A percentile compares a stretch with the other conserved stretches of the same genome.
phyloP scores from a whole-genome alignment of 352 stramenopile genomes.

The Globisporangium paroecandrum region DNA sequence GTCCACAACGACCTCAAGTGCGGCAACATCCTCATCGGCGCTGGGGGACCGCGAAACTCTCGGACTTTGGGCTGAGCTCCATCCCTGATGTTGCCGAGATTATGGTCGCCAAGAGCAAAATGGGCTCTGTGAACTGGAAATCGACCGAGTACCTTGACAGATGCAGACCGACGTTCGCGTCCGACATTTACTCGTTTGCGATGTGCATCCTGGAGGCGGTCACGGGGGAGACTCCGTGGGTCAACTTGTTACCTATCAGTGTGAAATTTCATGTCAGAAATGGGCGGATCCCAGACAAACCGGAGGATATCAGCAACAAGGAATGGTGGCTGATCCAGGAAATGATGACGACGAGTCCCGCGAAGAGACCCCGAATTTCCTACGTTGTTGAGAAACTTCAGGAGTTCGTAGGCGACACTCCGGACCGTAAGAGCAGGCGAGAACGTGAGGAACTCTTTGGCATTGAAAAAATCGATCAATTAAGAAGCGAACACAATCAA shows the following conservation, averaged over 20 bases:
- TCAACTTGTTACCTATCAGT: background rate
- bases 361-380: background rate
- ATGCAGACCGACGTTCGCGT: background rate
- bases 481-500: background rate
- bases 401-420: background rate
- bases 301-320: background rate
- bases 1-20: constrained; percentile 23
- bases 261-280: background rate
- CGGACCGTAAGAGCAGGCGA: background rate
- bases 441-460: background rate
- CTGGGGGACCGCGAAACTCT: background rate
- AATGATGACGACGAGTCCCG: background rate
- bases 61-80: background rate
- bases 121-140: background rate
- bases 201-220: background rate
- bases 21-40: constrained; percentile 21
- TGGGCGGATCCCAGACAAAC: background rate
- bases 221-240: background rate
- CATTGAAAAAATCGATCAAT: background rate
- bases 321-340: background rate
- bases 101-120: background rate
- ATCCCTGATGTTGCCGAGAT: background rate
- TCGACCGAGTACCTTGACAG: constrained; percentile 1
- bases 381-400: background rate
- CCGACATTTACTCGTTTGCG: constrained; percentile 48